A percentile compares a stretch with the other conserved stretches of the same genome.
These are phyloP conservation scores for Mrakia blollopis DNA, from an alignment of 768 basidiomycete species.

Conservation along the genomic window DNA sequence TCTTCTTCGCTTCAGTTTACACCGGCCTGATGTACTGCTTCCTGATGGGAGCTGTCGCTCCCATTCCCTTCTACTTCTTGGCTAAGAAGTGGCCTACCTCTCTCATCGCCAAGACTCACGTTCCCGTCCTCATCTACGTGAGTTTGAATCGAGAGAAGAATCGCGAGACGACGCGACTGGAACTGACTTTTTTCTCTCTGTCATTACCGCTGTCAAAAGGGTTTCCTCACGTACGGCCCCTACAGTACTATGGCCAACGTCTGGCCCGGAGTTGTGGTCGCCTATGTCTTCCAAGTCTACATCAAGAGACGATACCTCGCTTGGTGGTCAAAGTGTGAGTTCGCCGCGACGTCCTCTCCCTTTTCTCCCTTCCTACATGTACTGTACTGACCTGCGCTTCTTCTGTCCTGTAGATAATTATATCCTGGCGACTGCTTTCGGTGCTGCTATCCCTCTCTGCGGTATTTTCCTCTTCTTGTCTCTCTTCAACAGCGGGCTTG, in stretches of 20 bases:
- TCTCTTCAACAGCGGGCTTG: background rate
- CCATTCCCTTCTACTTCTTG: slow-evolving; percentile 69
- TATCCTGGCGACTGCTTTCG: slow-evolving; percentile 44
- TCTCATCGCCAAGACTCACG: slow-evolving; percentile 18
- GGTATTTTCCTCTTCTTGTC: slow-evolving; percentile 46
- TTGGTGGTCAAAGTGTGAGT: slow-evolving; percentile 34
- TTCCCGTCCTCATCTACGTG: slow-evolving; percentile 24
- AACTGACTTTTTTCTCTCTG: background rate
- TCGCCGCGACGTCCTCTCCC: too few relatives aligned
- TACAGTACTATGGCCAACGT: slow-evolving; percentile 36
- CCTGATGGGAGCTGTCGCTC: background rate
- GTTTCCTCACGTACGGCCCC: background rate
- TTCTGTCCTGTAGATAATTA: slow-evolving; percentile 36
- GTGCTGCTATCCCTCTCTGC: slow-evolving; percentile 44
- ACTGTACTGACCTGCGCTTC: too few relatives aligned
- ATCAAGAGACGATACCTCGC: slow-evolving; percentile 40
- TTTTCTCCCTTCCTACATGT: too few relatives aligned
- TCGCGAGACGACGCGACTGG: background rate
- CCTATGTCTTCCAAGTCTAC: slow-evolving; percentile 39
- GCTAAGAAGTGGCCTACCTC: slow-evolving; percentile 55
- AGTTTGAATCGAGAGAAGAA: too few relatives aligned
- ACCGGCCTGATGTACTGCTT: too few relatives aligned
- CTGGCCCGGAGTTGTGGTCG: slow-evolving; percentile 37
- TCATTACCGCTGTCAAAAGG: background rate
- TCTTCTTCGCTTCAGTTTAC: too few relatives aligned